Conservation (phyloP, 192 early-diverging fungal genomes). For the Glomus cerebriforme region DNA sequence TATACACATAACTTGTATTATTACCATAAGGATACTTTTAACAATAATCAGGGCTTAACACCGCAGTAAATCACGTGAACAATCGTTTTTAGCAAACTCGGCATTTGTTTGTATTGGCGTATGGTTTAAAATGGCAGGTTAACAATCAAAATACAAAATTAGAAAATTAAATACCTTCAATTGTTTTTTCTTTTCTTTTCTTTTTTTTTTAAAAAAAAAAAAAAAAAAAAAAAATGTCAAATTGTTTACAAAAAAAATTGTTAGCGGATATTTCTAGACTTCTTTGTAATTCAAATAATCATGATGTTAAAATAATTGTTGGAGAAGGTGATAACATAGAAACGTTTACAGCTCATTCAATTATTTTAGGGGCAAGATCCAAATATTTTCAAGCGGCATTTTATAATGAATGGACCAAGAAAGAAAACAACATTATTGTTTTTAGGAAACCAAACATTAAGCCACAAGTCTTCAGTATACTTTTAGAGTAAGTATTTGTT, state of each 20-base stretch:
- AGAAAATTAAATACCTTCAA: too few species aligned
- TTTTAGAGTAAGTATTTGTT: conserved; percentile 1
- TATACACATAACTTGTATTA: too few species aligned
- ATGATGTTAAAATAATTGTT: neutral
- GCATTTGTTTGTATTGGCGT: too few species aligned
- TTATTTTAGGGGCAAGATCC: conserved; percentile 5
- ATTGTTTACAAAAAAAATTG: neutral
- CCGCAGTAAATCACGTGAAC: too few species aligned
- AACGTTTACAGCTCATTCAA: neutral
- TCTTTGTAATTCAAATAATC: neutral
- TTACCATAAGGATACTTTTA: too few species aligned
- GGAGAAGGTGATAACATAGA: neutral
- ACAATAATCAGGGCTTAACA: too few species aligned
- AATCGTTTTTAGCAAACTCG: too few species aligned
- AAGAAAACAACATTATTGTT: neutral
- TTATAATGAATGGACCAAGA: conserved; percentile 15
- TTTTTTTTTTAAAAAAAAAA: neutral
- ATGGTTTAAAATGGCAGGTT: too few species aligned
- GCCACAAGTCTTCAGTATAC: neutral
- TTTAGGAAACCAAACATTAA: conserved; percentile 17
- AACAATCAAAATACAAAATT: too few species aligned
- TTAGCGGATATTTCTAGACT: neutral
- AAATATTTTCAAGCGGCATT: conserved; percentile 11
- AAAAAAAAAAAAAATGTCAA: neutral
- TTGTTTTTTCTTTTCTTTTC: too few species aligned